Percentiles rank a stretch among this genome's conserved stretches.
Conservation (phyloP, 441 rosid genomes). For the Corymbia calophylla region DNA sequence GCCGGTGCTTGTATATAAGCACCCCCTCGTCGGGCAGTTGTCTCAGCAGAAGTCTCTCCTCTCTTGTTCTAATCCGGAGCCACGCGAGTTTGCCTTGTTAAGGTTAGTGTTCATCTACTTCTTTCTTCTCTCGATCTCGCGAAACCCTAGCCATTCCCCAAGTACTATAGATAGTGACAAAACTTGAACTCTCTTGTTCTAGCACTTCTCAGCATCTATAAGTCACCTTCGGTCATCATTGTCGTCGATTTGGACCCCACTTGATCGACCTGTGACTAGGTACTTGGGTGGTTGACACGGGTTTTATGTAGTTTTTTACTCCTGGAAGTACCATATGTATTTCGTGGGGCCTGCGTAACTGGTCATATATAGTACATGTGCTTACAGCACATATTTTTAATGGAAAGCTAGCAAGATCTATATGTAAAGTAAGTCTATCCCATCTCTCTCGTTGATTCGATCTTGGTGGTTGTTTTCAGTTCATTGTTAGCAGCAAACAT, state of each 20-base stretch:
- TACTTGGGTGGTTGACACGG: background rate
- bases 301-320: background rate
- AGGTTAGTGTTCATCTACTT: background rate
- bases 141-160: background rate
- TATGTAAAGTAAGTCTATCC: background rate
- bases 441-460: background rate
- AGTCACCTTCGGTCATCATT: background rate
- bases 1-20: constrained; percentile 38
- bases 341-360: background rate
- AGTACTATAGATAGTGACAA: background rate
- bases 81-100: background rate
- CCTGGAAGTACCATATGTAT: background rate
- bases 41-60: constrained; percentile 5
- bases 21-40: constrained; percentile 11
- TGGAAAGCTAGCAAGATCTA: background rate
- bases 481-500: constrained; percentile 19
- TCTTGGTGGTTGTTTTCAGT: background rate
- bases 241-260: background rate
- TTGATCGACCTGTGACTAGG: background rate
- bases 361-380: background rate
- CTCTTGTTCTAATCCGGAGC: constrained; percentile 3
- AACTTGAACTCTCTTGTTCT: background rate
- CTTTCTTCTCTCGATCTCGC: background rate
- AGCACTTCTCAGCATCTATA: background rate
- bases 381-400: background rate